Conservation (phyloP, 495 filamentous ascomycete species). For the Xanthoparmelia taractica region DNA sequence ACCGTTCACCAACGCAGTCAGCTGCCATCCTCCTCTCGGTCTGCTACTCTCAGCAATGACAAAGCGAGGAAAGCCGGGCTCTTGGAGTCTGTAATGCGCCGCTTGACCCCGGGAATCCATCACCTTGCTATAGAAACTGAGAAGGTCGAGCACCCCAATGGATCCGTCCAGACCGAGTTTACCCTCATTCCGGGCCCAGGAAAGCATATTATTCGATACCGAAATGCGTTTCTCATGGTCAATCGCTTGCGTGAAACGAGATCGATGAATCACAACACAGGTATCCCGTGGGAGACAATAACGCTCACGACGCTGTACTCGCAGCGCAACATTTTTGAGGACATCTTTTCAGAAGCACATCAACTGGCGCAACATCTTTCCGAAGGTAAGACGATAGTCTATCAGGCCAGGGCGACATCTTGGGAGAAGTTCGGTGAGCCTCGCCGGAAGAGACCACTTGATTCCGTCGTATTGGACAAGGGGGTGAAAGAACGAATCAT, state of each 20-base stretch:
- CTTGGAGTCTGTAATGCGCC: constrained; percentile 47
- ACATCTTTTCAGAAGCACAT: constrained; percentile 80
- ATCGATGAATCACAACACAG: constrained; percentile 61
- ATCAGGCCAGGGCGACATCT: constrained; percentile 67
- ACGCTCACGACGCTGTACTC: constrained; percentile 86
- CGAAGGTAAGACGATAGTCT: constrained; percentile 93
- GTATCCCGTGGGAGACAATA: constrained; percentile 88
- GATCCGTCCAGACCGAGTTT: constrained; percentile 69
- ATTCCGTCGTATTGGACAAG: constrained; percentile 78
- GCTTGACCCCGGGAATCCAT: constrained; percentile 55
- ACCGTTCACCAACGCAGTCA: constrained; percentile 64
- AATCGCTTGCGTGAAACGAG: constrained; percentile 73
- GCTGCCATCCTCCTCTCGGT: constrained; percentile 24
- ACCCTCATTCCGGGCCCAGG: constrained; percentile 86
- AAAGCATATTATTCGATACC: constrained; percentile 75
- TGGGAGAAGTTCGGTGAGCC: constrained; percentile 87
- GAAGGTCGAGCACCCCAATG: constrained; percentile 51
- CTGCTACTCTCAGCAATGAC: constrained; percentile 26
- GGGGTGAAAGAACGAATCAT: constrained; percentile 84
- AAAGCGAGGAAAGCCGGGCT: constrained; percentile 33
- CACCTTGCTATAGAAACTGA: constrained; percentile 63
- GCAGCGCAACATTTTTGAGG: constrained; percentile 75
- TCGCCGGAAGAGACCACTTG: constrained; percentile 74
- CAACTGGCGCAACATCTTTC: constrained; percentile 62
- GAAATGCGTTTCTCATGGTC: constrained; percentile 76